Evolutionary conservation across 257 asterid genomes (phyloP).

Genomic region (Gentiana macrophylla): DNA sequence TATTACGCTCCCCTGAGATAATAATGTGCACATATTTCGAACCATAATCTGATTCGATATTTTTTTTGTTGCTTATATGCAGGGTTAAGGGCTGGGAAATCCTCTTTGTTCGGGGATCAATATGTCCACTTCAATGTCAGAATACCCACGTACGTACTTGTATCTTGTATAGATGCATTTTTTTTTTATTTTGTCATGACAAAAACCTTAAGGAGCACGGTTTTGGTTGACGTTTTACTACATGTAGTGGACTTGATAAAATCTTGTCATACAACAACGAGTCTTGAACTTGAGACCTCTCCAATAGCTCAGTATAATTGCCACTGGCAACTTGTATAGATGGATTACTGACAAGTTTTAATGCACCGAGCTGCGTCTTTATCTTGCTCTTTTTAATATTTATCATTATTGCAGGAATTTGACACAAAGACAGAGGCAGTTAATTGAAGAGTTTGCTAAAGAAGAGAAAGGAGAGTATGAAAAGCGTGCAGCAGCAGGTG

Average conservation of each 20-base stretch:
- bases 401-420: conserved; percentile 32
- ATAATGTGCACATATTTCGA: neutral
- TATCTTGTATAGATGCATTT: neutral
- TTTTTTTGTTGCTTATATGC: conserved; percentile 14
- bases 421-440: conserved; percentile 58
- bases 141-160: conserved; percentile 67
- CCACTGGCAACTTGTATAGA: neutral
- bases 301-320: too few relatives aligned
- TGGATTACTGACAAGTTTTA: neutral
- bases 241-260: too few relatives aligned
- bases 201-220: too few relatives aligned
- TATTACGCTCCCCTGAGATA: too few relatives aligned
- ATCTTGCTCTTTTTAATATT: neutral
- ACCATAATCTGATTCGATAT: neutral
- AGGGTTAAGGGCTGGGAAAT: conserved; percentile 72
- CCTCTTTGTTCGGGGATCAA: conserved; percentile 70
- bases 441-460: conserved; percentile 65
- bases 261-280: too few relatives aligned
- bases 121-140: conserved; percentile 86
- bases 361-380: neutral
- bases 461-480: conserved; percentile 53
- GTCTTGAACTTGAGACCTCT: too few relatives aligned
- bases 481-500: conserved; percentile 61
- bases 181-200: too few relatives aligned
- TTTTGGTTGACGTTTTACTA: too few relatives aligned